Base-by-base conservation (phyloP, 2,329 filamentous ascomycete species). In the Fusarium pseudograminearum region DNA sequence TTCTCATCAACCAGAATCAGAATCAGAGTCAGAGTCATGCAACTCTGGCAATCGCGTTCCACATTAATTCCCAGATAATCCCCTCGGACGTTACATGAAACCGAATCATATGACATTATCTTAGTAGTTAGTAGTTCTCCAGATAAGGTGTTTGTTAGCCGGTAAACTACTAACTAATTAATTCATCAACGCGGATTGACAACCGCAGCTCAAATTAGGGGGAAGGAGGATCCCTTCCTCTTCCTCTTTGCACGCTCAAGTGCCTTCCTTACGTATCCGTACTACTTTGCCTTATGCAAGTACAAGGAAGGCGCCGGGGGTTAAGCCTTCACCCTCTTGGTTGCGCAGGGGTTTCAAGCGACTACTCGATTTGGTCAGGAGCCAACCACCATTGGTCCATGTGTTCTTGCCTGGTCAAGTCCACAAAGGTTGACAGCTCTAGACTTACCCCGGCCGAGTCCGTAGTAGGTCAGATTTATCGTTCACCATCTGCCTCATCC, bases 281-380 rank as follows among this genome's bases (percentile, higher is more conserved):
- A 53, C 22, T 44, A 26, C 38, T 38, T 55, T 42, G 22, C 52
- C 51, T 62, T 67, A 61, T 69, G 63, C 58, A 67, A 31, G 38
- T 61, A 69, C 33, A 50, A 59, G 61, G 60, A n/a, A 41, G 31
- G n/a, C 40, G 24, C 52, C 24, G 50, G 47, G 38, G 47, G n/a
- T 22, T 34, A 57, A 57, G 44, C 30, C 54, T 56, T 57, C 40
- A 51, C 30, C 44, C 42, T 59, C 40, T 26, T 54, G 66, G 65
- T 41, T 50, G 31, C 44, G 58, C 73, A 74, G 55, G 73, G 73
- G 55, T 73, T 56, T 45, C 59, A 64, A 65, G 61, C 57, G 61
- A 75, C 73, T 75, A 74, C 73, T 75, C 72, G 69, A 75, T 75
- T 75, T 44, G 73, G 73, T 61, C 62, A 60, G 40, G 63, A 65